phyloP scores from a whole-genome alignment of 148 eudicot species.

The Vaccinium vitisidaea region DNA sequence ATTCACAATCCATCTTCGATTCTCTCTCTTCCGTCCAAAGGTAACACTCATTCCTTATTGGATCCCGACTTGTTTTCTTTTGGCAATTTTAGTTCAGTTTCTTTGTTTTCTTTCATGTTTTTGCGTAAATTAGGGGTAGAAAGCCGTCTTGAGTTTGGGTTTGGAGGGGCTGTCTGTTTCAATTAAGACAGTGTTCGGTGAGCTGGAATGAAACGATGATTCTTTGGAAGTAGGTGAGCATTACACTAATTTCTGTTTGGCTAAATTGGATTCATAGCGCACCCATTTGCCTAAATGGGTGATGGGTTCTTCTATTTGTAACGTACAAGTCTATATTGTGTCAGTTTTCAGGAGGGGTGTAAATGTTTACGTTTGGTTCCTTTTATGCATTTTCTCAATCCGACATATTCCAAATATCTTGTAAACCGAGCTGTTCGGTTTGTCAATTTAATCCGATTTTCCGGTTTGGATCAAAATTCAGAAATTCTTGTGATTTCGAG shows the following conservation, averaged over 20 bases:
- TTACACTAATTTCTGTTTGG: background rate
- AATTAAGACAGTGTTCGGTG: background rate
- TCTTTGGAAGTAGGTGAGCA: background rate
- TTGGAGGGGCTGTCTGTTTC: background rate
- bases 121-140: background rate
- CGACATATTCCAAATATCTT: too few species aligned
- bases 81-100: background rate
- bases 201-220: background rate
- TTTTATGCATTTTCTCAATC: too few species aligned
- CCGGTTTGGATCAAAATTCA: too few species aligned
- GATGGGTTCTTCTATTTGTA: too few species aligned
- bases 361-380: too few species aligned
- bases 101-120: background rate
- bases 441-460: too few species aligned
- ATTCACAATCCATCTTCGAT: conserved; percentile 11
- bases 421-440: too few species aligned
- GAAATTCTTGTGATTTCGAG: too few species aligned
- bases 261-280: background rate
- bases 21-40: background rate
- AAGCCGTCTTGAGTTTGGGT: background rate
- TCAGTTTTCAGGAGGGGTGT: too few species aligned
- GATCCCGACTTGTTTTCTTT: background rate
- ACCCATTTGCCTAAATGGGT: background rate
- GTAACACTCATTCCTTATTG: background rate
- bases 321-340: too few species aligned